Conservation (phyloP, 2,329 filamentous ascomycete species). For the Botrytis pseudocinerea region DNA sequence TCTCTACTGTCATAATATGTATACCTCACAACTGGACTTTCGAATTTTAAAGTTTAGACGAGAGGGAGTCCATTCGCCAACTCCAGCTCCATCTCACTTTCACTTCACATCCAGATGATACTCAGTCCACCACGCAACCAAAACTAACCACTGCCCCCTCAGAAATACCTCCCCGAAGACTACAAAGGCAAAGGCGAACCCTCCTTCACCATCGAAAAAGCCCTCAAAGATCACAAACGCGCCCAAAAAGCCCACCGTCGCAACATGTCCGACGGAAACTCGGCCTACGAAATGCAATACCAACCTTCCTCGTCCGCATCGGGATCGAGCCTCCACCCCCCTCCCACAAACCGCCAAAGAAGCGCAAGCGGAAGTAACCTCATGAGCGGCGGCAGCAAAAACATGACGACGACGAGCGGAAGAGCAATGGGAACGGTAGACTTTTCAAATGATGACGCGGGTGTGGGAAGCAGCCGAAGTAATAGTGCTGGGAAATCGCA, state of each 20-base stretch:
- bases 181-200: conserved; percentile 83
- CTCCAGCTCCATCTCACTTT: not conserved
- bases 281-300: conserved; percentile 53
- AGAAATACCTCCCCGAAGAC: conserved; percentile 73
- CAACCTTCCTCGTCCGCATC: conserved; percentile 27
- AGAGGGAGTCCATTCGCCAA: not conserved
- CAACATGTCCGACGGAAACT: conserved; percentile 39
- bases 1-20: not conserved
- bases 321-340: not conserved
- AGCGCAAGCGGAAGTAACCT: conserved; percentile 45
- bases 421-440: conserved; percentile 25
- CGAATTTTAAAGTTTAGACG: not conserved
- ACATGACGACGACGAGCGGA: conserved; percentile 1
- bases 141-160: conserved; percentile 16
- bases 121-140: not conserved
- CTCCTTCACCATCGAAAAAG: conserved; percentile 68
- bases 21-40: not conserved
- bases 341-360: conserved; percentile 43
- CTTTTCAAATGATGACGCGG: not conserved
- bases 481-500: conserved; percentile 44
- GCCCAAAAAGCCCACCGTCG: conserved; percentile 34
- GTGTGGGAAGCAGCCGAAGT: conserved; percentile 30
- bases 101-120: not conserved
- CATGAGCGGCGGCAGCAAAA: not conserved
- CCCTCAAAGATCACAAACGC: conserved; percentile 56